Conservation (phyloP, 192 early-diverging fungal genomes). For the Blastocladiella britannica region DNA sequence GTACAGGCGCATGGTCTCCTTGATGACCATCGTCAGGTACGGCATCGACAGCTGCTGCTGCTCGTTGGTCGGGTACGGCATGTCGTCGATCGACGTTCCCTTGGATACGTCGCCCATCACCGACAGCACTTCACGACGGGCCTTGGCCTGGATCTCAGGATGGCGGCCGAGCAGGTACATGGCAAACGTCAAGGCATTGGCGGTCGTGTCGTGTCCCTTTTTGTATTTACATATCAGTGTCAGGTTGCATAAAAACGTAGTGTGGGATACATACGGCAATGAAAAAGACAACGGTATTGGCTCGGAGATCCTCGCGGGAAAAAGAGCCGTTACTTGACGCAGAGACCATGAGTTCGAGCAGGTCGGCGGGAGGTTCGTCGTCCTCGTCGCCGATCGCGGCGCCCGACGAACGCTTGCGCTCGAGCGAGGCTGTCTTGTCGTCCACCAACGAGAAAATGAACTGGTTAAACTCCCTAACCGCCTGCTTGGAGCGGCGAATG, state of each 20-base stretch:
- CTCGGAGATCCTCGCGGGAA: not conserved
- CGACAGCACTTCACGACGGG: not conserved
- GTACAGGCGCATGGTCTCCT: not conserved
- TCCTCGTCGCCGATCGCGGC: not conserved
- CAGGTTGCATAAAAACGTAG: no score
- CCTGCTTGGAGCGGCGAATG: no score
- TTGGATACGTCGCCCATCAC: not conserved
- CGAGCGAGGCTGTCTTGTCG: not conserved
- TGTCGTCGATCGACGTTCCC: not conserved
- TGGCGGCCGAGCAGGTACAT: not conserved
- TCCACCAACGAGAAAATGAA: not conserved
- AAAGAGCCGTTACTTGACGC: not conserved
- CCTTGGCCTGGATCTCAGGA: not conserved
- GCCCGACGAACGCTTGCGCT: no score
- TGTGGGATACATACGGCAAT: no score
- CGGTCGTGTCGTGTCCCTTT: not conserved
- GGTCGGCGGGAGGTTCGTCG: not conserved
- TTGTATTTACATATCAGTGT: no score
- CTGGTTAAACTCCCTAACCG: no score
- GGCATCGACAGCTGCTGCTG: not conserved
- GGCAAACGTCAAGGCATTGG: not conserved
- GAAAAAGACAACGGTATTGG: not conserved
- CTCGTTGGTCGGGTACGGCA: not conserved
- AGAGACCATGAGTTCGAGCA: not conserved
- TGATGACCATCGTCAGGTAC: not conserved